phyloP scores from a whole-genome alignment of 768 basidiomycete genomes.

The Plicaturopsis crispa region DNA sequence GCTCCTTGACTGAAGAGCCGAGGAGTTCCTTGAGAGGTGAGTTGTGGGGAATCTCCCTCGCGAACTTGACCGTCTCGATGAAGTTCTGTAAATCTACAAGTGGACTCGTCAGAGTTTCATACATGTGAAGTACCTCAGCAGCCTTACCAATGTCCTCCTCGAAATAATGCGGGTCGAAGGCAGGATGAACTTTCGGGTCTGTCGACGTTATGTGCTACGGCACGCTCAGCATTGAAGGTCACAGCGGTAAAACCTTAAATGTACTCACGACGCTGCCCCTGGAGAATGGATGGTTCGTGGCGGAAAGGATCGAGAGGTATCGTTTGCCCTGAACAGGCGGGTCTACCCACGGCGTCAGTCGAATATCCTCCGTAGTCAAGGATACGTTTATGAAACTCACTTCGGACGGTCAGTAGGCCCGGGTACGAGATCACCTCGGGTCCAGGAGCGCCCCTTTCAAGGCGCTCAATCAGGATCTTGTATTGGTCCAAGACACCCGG shows the following conservation, averaged over 20 bases:
- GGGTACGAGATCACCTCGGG: conserved; percentile 10
- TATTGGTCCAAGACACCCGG: conserved; percentile 33
- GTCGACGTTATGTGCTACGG: conserved; percentile 21
- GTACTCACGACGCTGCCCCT: conserved; percentile 14
- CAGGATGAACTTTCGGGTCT: conserved; percentile 26
- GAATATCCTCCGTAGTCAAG: background rate
- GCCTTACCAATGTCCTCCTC: conserved; percentile 30
- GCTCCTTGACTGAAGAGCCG: conserved; percentile 12
- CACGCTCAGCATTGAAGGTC: background rate
- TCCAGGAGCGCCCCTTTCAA: conserved; percentile 20
- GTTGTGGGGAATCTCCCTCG: conserved; percentile 17
- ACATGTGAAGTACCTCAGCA: background rate
- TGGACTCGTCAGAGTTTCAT: conserved; percentile 1
- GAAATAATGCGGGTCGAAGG: conserved; percentile 34
- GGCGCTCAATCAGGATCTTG: conserved; percentile 24
- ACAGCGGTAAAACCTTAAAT: background rate
- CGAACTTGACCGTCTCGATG: conserved; percentile 26
- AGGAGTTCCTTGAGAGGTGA: conserved; percentile 18
- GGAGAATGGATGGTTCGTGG: conserved; percentile 15
- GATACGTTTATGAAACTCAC: background rate
- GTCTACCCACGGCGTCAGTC: background rate
- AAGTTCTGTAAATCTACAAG: conserved; percentile 21
- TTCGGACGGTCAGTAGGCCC: background rate
- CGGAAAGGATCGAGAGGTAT: conserved; percentile 16
- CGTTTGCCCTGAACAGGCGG: conserved; percentile 9